A percentile compares a stretch with the other conserved stretches of the same genome.
phyloP scores from a whole-genome alignment of 176 grass and related monocot genomes.

The Hsuehochloa calcarea region DNA sequence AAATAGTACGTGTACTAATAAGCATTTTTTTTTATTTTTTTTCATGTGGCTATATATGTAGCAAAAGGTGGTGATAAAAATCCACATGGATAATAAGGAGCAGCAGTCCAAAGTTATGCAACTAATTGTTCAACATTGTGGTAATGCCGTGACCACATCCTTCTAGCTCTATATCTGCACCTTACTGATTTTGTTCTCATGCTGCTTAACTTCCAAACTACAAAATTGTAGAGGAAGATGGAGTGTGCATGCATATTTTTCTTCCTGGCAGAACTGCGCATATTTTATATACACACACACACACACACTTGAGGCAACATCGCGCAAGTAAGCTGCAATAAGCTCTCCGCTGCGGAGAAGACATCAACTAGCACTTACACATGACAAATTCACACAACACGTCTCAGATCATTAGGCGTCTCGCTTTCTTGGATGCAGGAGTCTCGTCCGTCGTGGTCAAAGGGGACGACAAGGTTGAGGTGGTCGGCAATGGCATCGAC shows the following conservation, averaged over 20 bases:
- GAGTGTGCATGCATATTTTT: neutral
- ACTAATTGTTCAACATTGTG: neutral
- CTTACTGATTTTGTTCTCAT: neutral
- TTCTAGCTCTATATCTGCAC: neutral
- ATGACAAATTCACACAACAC: too few species aligned
- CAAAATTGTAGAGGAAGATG: neutral
- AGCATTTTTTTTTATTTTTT: neutral
- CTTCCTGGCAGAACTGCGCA: neutral
- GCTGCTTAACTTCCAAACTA: neutral
- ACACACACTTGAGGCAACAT: neutral
- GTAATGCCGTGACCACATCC: neutral
- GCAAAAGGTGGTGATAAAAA: constrained; percentile 4
- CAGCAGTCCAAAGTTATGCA: neutral
- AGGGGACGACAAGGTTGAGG: neutral
- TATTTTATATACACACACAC: too few species aligned
- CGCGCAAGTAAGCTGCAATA: neutral
- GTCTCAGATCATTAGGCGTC: neutral
- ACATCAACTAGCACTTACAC: neutral
- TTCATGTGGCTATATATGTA: neutral
- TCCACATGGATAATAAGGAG: neutral
- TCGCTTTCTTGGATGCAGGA: neutral
- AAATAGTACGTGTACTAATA: neutral
- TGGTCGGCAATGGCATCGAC: neutral
- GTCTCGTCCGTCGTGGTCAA: neutral
- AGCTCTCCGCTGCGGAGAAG: neutral